These are phyloP conservation scores for Alliaria petiolata DNA, from an alignment of 345 rosid genomes.

Conservation along the genomic window DNA sequence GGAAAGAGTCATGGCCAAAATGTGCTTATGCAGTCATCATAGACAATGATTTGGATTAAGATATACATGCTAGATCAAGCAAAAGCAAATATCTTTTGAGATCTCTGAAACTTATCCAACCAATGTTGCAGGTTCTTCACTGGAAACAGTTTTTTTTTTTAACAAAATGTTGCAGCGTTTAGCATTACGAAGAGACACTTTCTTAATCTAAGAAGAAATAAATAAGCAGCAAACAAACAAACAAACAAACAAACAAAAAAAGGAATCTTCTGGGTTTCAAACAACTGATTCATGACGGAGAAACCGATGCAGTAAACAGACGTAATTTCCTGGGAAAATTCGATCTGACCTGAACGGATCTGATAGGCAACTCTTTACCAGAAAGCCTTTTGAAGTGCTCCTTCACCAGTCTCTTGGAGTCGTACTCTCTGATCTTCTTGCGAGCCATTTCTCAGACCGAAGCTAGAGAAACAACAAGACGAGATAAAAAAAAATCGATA, in stretches of 20 bases:
- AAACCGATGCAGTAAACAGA: constrained; percentile 1
- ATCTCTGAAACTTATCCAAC: no score
- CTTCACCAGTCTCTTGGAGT: constrained; percentile 88
- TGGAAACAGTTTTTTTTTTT: no score
- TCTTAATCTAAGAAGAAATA: background rate
- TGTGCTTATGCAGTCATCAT: background rate
- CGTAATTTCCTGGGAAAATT: background rate
- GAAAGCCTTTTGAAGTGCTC: constrained; percentile 84
- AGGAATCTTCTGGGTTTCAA: no score
- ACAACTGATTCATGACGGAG: constrained; percentile 4
- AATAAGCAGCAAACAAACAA: no score
- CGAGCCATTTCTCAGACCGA: constrained; percentile 63
- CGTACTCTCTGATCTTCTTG: constrained; percentile 99
- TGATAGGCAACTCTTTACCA: constrained; percentile 68
- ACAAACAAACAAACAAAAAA: no score
- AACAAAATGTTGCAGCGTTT: background rate
- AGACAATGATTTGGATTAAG: background rate
- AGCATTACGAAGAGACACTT: background rate
- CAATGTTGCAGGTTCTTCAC: no score
- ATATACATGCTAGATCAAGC: no score
- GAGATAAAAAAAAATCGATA: background rate
- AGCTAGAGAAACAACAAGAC: constrained; percentile 9
- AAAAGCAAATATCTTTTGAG: no score
- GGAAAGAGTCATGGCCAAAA: background rate
- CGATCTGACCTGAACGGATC: constrained; percentile 76